These are phyloP conservation scores for Saccharomycopsis hybrid DNA, from an alignment of 1,139 yeast species.

Conservation along the genomic window DNA sequence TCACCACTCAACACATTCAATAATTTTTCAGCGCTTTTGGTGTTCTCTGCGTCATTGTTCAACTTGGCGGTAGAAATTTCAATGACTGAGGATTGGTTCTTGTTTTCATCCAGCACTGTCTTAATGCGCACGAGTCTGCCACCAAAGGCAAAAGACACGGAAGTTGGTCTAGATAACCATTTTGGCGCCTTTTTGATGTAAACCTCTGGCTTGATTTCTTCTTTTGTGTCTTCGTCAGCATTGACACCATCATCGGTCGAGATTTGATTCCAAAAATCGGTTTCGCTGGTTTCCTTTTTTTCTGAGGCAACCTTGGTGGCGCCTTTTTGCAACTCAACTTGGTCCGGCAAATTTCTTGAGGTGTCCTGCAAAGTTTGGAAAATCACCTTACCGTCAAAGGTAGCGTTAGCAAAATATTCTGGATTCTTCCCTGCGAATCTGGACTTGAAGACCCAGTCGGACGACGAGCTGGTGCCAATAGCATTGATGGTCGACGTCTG, in stretches of 20 bases:
- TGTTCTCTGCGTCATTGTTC: slow-evolving; percentile 46
- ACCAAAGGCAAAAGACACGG: slow-evolving; percentile 89
- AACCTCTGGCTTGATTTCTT: slow-evolving; percentile 43
- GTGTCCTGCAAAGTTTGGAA: slow-evolving; percentile 83
- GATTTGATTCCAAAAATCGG: slow-evolving; percentile 83
- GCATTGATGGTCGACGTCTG: slow-evolving; percentile 19
- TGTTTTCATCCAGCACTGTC: slow-evolving; percentile 20
- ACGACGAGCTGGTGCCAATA: slow-evolving; percentile 41
- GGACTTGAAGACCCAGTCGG: slow-evolving; percentile 91
- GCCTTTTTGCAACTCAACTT: slow-evolving; percentile 21
- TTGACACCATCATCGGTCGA: slow-evolving; percentile 59
- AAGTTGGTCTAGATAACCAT: slow-evolving; percentile 76
- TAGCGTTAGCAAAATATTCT: slow-evolving; percentile 86
- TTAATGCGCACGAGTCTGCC: slow-evolving; percentile 69
- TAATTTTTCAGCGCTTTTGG: slow-evolving; percentile 38
- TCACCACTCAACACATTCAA: slow-evolving; percentile 42
- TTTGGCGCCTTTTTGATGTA: slow-evolving; percentile 77
- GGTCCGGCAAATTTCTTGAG: slow-evolving; percentile 27
- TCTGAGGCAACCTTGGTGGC: slow-evolving; percentile 6
- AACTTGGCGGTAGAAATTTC: slow-evolving; percentile 48
- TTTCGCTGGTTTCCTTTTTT: slow-evolving; percentile 43
- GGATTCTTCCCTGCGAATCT: slow-evolving; percentile 85
- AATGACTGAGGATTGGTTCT: slow-evolving; percentile 39
- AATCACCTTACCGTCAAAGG: slow-evolving; percentile 81
- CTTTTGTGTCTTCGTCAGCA: slow-evolving; percentile 10